These are phyloP conservation scores for Crithidia bombi DNA, from an alignment of 208 protist genomes.

Conservation along the genomic window DNA sequence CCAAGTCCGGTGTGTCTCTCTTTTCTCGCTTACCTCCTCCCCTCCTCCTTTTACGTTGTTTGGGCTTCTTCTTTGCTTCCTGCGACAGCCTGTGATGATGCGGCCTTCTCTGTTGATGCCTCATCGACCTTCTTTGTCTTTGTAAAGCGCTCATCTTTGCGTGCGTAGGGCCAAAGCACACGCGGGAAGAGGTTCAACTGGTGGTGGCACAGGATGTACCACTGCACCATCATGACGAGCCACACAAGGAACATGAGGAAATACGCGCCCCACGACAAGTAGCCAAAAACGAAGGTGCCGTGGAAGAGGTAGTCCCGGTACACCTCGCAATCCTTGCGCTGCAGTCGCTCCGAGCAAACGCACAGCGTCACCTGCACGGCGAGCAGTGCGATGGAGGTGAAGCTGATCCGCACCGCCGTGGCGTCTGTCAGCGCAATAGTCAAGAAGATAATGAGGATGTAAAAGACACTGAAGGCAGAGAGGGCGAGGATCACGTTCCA, in stretches of 20 bases:
- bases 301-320: slow-evolving; percentile 16
- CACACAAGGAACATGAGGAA: slow-evolving; percentile 41
- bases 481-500: slow-evolving; percentile 36
- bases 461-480: slow-evolving; percentile 33
- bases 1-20: no score
- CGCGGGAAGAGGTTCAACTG: slow-evolving; percentile 36
- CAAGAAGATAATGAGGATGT: slow-evolving; percentile 38
- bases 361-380: slow-evolving; percentile 42
- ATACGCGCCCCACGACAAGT: slow-evolving; percentile 42
- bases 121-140: not conserved
- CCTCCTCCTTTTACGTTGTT: not conserved
- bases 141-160: slow-evolving; percentile 10
- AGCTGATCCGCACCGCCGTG: slow-evolving; percentile 40
- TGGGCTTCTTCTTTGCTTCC: not conserved
- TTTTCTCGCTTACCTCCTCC: no score
- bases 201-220: slow-evolving; percentile 12
- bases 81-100: not conserved
- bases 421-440: slow-evolving; percentile 26
- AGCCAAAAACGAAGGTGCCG: slow-evolving; percentile 47
- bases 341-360: slow-evolving; percentile 23
- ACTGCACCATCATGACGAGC: slow-evolving; percentile 43
- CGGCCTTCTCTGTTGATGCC: not conserved
- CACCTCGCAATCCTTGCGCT: not conserved
- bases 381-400: slow-evolving; percentile 34
- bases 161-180: slow-evolving; percentile 25